Evolutionary conservation across 257 asterid species (phyloP).

Genomic region (Capsicum pubescens): DNA sequence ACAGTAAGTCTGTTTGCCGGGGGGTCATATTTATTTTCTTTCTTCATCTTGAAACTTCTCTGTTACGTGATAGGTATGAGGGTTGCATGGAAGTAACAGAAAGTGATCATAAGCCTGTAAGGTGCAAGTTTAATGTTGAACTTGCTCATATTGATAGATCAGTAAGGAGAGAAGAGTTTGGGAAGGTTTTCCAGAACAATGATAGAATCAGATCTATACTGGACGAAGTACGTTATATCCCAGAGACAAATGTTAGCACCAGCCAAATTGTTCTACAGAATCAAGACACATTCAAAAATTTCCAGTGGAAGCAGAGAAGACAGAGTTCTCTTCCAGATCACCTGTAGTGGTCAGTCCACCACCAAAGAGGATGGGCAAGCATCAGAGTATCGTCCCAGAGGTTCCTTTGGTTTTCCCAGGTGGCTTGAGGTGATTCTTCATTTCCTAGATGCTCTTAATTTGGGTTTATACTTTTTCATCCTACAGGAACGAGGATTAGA

Average conservation of each 20-base stretch:
- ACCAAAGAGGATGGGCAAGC: conserved; percentile 54
- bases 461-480: conserved; percentile 12
- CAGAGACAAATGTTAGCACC: conserved; percentile 64
- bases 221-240: conserved; percentile 63
- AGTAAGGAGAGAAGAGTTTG: conserved; percentile 79
- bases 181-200: conserved; percentile 61
- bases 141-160: conserved; percentile 85
- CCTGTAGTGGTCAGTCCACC: conserved; percentile 76
- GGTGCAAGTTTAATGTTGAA: conserved; percentile 82
- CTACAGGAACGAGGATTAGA: background rate
- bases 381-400: conserved; percentile 69
- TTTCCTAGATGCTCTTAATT: conserved; percentile 24
- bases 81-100: conserved; percentile 95
- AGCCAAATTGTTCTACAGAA: conserved; percentile 61
- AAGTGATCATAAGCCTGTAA: conserved; percentile 94
- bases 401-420: conserved; percentile 79
- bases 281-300: conserved; percentile 69
- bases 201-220: conserved; percentile 47
- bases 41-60: background rate
- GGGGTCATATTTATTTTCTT: background rate
- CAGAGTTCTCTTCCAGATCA: conserved; percentile 59
- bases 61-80: conserved; percentile 65
- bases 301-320: conserved; percentile 72
- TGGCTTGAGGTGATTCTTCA: conserved; percentile 83
- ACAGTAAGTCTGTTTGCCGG: conserved; percentile 53